Percentiles rank a stretch among this genome's conserved stretches.
Evolutionary conservation across 192 early-diverging fungal species (phyloP).

Genomic region (Dissophora globulifera): DNA sequence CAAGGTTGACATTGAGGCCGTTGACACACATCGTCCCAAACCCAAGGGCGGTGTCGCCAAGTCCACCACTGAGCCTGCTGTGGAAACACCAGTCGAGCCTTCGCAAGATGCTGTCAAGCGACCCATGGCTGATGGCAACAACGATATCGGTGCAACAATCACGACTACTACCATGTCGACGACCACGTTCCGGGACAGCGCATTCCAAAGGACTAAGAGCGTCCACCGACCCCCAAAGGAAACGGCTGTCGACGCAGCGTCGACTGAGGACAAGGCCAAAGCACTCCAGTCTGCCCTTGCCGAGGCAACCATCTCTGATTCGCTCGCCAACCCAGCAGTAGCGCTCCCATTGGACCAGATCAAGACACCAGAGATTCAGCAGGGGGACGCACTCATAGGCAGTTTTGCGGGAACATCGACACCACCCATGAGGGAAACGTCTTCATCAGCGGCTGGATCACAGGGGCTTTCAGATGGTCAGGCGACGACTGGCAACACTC

Average conservation of each 20-base stretch:
- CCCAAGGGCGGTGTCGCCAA: conserved; percentile 49
- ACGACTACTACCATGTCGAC: conserved; percentile 51
- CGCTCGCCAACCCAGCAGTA: conserved; percentile 15
- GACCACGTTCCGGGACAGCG: conserved; percentile 39
- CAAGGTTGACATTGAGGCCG: conserved; percentile 96
- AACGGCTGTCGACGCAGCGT: background rate
- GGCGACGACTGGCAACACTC: background rate
- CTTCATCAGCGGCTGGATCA: too few relatives aligned
- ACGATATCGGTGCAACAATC: conserved; percentile 39
- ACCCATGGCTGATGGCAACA: conserved; percentile 3
- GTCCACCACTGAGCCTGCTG: background rate
- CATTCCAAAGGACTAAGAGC: conserved; percentile 24
- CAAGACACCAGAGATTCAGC: conserved; percentile 6
- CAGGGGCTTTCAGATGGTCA: too few relatives aligned
- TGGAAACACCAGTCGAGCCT: conserved; percentile 1
- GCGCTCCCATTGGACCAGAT: conserved; percentile 24
- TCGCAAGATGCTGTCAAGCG: background rate
- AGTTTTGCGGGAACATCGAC: background rate
- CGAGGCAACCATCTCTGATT: conserved; percentile 21
- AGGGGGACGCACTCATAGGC: background rate
- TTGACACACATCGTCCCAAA: conserved; percentile 94
- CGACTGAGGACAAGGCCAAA: conserved; percentile 18
- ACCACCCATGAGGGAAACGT: conserved; percentile 12
- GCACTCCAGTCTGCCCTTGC: conserved; percentile 15
- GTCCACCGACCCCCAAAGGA: conserved; percentile 5